Evolutionary conservation across 805 yeast genomes (phyloP).

Genomic region (Candida oleophila): DNA sequence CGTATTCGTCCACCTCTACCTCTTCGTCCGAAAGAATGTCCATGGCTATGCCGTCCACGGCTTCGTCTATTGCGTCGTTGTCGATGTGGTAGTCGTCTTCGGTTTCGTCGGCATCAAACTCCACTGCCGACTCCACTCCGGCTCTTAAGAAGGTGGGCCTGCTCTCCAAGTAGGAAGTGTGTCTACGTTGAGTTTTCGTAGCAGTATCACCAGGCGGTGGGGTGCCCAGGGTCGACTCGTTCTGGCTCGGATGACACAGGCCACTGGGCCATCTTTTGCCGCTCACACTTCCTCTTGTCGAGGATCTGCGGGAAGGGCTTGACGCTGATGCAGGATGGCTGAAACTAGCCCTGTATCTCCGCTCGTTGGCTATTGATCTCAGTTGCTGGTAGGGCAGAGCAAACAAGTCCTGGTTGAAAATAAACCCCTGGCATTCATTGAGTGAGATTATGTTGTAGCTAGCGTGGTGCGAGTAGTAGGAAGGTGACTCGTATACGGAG

Average conservation of each 20-base stretch:
- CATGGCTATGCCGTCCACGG: neutral
- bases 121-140: slow-evolving; percentile 17
- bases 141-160: slow-evolving; percentile 20
- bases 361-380: slow-evolving; percentile 33
- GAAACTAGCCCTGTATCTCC: slow-evolving; percentile 23
- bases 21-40: slow-evolving; percentile 4
- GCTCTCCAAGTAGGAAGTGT: slow-evolving; percentile 26
- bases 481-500: slow-evolving; percentile 49
- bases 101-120: slow-evolving; percentile 4
- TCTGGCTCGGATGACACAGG: neutral
- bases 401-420: slow-evolving; percentile 75
- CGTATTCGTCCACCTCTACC: slow-evolving; percentile 17
- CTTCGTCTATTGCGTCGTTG: slow-evolving; percentile 4
- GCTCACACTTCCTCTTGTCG: neutral
- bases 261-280: neutral
- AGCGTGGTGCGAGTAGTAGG: slow-evolving; percentile 26
- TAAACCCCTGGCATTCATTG: slow-evolving; percentile 68
- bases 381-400: slow-evolving; percentile 69
- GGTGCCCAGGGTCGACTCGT: neutral
- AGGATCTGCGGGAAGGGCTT: neutral
- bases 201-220: neutral
- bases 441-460: slow-evolving; percentile 43
- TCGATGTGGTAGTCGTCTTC: slow-evolving; percentile 5
- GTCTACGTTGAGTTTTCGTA: slow-evolving; percentile 14
- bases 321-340: neutral